A percentile compares a stretch with the other conserved stretches of the same genome.
Conservation (phyloP, 1,139 yeast genomes). For the Protomyces arabidopsidicola region DNA sequence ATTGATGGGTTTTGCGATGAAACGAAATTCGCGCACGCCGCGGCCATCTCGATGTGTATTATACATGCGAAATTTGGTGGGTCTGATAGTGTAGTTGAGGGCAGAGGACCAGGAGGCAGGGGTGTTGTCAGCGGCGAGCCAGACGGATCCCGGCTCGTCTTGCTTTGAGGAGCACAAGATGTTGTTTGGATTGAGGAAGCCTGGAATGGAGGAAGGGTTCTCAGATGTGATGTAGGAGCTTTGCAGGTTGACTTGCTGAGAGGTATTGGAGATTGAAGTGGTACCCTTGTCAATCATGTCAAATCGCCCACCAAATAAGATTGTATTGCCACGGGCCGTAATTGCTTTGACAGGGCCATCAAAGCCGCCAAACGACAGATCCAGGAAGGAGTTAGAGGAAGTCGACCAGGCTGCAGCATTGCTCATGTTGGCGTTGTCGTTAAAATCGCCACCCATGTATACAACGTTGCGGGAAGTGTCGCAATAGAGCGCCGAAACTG, state of each 20-base stretch:
- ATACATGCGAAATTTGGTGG: slow-evolving; percentile 70
- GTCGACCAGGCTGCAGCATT: slow-evolving; percentile 67
- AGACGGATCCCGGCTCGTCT: slow-evolving; percentile 42
- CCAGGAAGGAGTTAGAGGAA: slow-evolving; percentile 44
- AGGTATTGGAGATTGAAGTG: slow-evolving; percentile 34
- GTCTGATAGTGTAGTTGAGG: slow-evolving; percentile 56
- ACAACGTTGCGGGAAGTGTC: slow-evolving; percentile 50
- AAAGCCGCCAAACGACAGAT: slow-evolving; percentile 75
- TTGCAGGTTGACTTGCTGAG: slow-evolving; percentile 56
- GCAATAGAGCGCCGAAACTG: slow-evolving; percentile 51
- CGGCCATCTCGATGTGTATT: slow-evolving; percentile 48
- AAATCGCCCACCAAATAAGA: slow-evolving; percentile 79
- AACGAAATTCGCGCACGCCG: slow-evolving; percentile 63
- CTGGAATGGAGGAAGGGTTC: slow-evolving; percentile 37
- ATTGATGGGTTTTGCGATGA: slow-evolving; percentile 70
- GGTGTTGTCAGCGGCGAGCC: slow-evolving; percentile 53
- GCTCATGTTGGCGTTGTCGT: slow-evolving; percentile 48
- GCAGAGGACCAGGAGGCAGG: slow-evolving; percentile 68
- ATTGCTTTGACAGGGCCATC: slow-evolving; percentile 64
- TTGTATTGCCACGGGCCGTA: slow-evolving; percentile 46
- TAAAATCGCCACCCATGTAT: slow-evolving; percentile 77
- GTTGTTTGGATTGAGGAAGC: slow-evolving; percentile 42
- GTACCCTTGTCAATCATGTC: slow-evolving; percentile 38
- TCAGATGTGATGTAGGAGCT: slow-evolving; percentile 46
- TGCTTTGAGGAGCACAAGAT: slow-evolving; percentile 57